Base-by-base conservation (phyloP, 352 stramenopile genomes). In the Phytophthora multivora region DNA sequence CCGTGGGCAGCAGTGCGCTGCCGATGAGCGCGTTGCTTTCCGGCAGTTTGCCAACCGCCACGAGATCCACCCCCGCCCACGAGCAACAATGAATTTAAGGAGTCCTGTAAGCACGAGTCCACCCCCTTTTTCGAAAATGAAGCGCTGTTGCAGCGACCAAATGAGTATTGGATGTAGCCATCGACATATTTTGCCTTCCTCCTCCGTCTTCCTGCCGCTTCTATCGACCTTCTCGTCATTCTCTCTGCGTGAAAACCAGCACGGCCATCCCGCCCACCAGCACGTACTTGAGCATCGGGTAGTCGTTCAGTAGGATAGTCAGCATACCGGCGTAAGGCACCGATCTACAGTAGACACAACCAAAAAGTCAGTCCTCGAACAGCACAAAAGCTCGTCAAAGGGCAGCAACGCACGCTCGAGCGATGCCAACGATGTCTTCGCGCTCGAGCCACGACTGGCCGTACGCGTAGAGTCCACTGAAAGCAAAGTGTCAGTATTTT, bases 251-350 rank as follows among this genome's bases (percentile, higher is more conserved):
- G 58, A 95, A 88, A 19, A 91, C 86, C 9, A 95, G 65, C 40
- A 95, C 61, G 5, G 69, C 86, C 83, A 95, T 93, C 39, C 83
- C 76, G 13, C 82, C 86, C 31, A 95, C 81, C 45, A 92, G 58
- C 39, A 91, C 39, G 49, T 87, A 89, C 83, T 99, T 99, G 59
- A 99, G 81, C 53, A 97, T 86, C 15, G 97, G 97, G 82, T 99
- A 99, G 80, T 99, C 97, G 80, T 99, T 99, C 48, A 99, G 78
- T 30, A 99, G 86, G 73, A 99, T 99, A 9, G 97, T 99, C 9
- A 99, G 92, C 95, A 99, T 99, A 7, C 97, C 97, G 1, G 98
- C 92, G 85, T 99, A 99, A 45, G 96, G 94, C 53, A 99, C 80
- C 6, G 95, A 98, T 18, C 86, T 94, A 49, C 1, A 41, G 5